These are phyloP conservation scores for Calonectria montana DNA, from an alignment of 2,329 filamentous ascomycete genomes.

Conservation along the genomic window DNA sequence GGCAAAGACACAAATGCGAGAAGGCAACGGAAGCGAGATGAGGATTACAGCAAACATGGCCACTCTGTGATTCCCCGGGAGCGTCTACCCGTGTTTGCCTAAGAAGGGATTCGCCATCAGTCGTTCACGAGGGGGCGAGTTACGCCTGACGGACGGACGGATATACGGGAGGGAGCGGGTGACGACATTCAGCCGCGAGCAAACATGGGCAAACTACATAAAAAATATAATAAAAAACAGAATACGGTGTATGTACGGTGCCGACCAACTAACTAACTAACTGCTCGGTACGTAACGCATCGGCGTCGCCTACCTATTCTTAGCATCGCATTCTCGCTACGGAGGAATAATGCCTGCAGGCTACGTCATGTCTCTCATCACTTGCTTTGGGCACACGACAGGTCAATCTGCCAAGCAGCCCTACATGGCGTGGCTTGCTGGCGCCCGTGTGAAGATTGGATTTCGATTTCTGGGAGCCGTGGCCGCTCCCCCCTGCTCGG, in stretches of 20 bases:
- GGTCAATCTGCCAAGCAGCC: background rate
- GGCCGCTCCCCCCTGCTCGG: background rate
- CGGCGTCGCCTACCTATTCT: background rate
- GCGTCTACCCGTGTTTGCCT: too few species aligned
- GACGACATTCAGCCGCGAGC: background rate
- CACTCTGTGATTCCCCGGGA: background rate
- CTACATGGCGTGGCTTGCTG: background rate
- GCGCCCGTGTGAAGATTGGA: background rate
- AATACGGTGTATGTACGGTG: too few species aligned
- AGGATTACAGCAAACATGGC: background rate
- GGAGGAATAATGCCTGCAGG: constrained; percentile 1
- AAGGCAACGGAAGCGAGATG: background rate
- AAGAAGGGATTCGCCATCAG: too few species aligned
- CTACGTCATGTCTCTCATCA: background rate
- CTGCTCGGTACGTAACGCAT: background rate
- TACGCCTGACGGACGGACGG: background rate
- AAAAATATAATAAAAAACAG: background rate
- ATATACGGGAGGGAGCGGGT: background rate
- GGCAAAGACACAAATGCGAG: background rate
- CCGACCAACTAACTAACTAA: too few species aligned
- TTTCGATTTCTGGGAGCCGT: background rate
- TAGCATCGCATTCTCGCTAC: background rate
- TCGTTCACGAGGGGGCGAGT: too few species aligned
- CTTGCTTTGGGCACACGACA: background rate
- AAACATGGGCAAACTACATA: background rate